A percentile compares a stretch with the other conserved stretches of the same genome.
Evolutionary conservation across 768 basidiomycete species (phyloP).

Genomic region (Coprinopsis strossmayeri): DNA sequence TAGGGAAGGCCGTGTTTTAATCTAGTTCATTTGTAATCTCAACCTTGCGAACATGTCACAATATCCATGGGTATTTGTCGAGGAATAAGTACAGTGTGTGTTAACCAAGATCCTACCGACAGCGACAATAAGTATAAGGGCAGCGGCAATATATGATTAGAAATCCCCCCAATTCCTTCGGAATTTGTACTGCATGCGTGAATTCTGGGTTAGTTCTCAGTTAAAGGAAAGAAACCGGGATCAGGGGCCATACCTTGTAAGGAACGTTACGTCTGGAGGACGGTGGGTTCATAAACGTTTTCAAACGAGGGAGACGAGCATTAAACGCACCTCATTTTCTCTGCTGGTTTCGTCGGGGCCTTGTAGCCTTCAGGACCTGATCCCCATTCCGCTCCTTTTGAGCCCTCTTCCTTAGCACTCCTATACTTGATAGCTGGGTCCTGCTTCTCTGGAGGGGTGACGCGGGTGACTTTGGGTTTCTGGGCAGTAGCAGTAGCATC

Average conservation of each 20-base stretch:
- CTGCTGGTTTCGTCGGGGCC: conserved; percentile 62
- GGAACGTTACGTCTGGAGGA: conserved; percentile 75
- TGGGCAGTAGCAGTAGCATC: conserved; percentile 11
- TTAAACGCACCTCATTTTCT: conserved; percentile 61
- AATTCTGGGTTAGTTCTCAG: conserved; percentile 42
- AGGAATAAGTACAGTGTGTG: not conserved
- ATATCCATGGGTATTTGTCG: not conserved
- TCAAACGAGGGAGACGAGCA: not conserved
- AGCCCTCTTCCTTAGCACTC: conserved; percentile 44
- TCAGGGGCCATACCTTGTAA: conserved; percentile 63
- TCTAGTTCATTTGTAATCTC: not conserved
- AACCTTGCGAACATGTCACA: not conserved
- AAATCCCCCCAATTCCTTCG: conserved; percentile 85
- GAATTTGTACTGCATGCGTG: conserved; percentile 82
- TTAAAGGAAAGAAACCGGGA: conserved; percentile 14
- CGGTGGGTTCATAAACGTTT: too few relatives aligned
- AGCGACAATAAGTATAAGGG: conserved; percentile 4
- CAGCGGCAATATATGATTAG: conserved; percentile 27
- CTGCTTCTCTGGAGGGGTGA: conserved; percentile 59
- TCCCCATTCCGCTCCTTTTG: conserved; percentile 63
- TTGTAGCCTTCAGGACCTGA: conserved; percentile 65
- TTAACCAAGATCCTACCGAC: not conserved
- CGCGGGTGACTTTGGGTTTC: conserved; percentile 46
- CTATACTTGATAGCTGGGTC: conserved; percentile 61
- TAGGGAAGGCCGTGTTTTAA: not conserved